phyloP scores from a whole-genome alignment of 2,329 filamentous ascomycete genomes.

The Aspergillus fumigatiaffinis region DNA sequence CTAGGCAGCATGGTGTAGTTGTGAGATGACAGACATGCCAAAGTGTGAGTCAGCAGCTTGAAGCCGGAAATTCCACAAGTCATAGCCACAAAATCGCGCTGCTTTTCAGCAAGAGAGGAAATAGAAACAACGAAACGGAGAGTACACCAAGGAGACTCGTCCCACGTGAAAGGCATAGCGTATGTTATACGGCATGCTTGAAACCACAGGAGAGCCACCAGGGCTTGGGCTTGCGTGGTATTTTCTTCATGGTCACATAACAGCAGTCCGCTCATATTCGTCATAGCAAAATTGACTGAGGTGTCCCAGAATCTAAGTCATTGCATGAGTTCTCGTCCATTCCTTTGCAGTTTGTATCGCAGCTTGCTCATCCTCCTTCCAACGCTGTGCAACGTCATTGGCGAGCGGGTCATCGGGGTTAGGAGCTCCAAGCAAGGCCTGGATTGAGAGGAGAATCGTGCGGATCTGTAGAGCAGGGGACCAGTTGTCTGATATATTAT shows the following conservation, averaged over 20 bases:
- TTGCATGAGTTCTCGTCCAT: conserved; percentile 84
- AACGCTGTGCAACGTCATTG: conserved; percentile 93
- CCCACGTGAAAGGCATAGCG: not conserved
- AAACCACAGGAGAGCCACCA: conserved; percentile 14
- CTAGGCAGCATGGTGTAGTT: not conserved
- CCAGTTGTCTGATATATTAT: conserved; percentile 74
- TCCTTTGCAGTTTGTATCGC: conserved; percentile 89
- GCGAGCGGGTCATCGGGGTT: conserved; percentile 98
- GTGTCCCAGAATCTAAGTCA: conserved; percentile 37
- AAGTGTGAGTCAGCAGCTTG: not conserved
- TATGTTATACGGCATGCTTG: conserved; percentile 3
- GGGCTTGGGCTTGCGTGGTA: conserved; percentile 13
- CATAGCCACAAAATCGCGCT: not conserved
- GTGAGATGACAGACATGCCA: not conserved
- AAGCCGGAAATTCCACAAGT: not conserved
- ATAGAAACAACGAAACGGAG: not conserved
- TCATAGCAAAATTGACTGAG: conserved; percentile 10
- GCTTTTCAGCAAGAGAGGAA: not conserved
- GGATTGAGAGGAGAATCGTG: conserved; percentile 97
- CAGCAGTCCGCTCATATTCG: conserved; percentile 11
- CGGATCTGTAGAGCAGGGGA: conserved; percentile 96
- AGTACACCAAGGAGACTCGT: not conserved
- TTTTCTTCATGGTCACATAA: conserved; percentile 32
- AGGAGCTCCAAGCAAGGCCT: conserved; percentile 89
- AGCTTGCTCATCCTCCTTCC: conserved; percentile 92